Evolutionary conservation across 192 early-diverging fungal genomes (phyloP).

Genomic region (Gryganskiella cystojenkinii): DNA sequence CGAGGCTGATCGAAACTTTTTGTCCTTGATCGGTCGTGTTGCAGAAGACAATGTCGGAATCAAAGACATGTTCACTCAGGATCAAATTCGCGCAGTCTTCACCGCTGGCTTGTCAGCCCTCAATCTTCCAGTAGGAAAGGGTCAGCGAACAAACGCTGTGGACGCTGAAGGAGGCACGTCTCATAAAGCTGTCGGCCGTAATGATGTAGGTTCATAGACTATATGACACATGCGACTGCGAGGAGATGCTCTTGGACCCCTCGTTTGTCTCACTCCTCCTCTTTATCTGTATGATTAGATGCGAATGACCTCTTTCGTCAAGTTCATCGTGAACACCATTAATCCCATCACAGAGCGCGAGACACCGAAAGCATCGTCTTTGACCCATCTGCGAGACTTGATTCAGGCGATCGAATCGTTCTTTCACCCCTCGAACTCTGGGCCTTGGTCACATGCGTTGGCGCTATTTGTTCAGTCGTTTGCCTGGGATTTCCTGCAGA

Average conservation of each 20-base stretch:
- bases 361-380: conserved; percentile 59
- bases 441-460: conserved; percentile 82
- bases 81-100: conserved; percentile 71
- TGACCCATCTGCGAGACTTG: conserved; percentile 74
- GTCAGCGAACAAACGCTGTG: conserved; percentile 55
- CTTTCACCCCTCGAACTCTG: conserved; percentile 94
- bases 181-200: conserved; percentile 49
- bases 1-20: conserved; percentile 74
- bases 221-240: conserved; percentile 18
- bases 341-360: conserved; percentile 53
- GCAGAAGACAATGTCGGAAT: conserved; percentile 60
- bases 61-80: conserved; percentile 66
- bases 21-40: conserved; percentile 77
- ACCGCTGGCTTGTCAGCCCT: conserved; percentile 58
- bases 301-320: conserved; percentile 66
- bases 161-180: conserved; percentile 59
- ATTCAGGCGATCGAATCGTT: conserved; percentile 91
- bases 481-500: conserved; percentile 72
- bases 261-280: background rate
- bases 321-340: conserved; percentile 85
- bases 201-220: conserved; percentile 54
- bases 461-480: conserved; percentile 78
- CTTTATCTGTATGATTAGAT: conserved; percentile 11
- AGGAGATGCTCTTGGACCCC: background rate
- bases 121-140: conserved; percentile 65